A percentile compares a stretch with the other conserved stretches of the same genome.
Evolutionary conservation across 2,329 filamentous ascomycete species (phyloP).

Genomic region (Ophiocordyceps robertsii): DNA sequence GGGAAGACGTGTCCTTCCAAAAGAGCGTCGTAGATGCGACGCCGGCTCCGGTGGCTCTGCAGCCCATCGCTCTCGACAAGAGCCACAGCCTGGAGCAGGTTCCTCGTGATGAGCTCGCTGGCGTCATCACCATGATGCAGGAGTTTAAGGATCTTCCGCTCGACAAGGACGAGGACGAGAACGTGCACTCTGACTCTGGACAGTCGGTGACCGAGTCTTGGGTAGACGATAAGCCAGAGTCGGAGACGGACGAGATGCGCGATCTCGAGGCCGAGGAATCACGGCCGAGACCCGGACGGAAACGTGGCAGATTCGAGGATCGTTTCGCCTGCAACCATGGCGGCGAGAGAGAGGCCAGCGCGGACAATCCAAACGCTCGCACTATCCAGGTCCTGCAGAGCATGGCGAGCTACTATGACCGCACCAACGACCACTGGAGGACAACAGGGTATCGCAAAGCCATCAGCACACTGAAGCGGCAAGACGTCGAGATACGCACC

Average conservation of each 20-base stretch:
- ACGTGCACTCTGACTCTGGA: constrained; percentile 3
- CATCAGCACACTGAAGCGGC: constrained; percentile 57
- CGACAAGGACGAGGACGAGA: constrained; percentile 34
- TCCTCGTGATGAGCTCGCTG: constrained; percentile 38
- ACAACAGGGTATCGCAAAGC: constrained; percentile 63
- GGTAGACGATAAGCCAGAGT: constrained; percentile 3
- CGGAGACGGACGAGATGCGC: not conserved
- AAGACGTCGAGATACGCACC: constrained; percentile 49
- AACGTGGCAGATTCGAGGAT: constrained; percentile 26
- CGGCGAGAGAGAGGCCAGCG: constrained; percentile 27
- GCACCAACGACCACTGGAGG: constrained; percentile 67
- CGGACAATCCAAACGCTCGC: constrained; percentile 54
- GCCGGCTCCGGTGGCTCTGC: constrained; percentile 10
- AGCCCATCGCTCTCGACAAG: constrained; percentile 7
- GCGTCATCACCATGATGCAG: constrained; percentile 50
- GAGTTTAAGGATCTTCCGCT: constrained; percentile 45
- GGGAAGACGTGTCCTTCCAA: constrained; percentile 19
- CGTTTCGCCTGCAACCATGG: constrained; percentile 42
- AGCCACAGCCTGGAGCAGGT: not conserved
- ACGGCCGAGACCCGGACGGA: constrained; percentile 5
- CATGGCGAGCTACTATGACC: constrained; percentile 67
- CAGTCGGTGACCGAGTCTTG: constrained; percentile 4
- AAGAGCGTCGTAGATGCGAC: constrained; percentile 8
- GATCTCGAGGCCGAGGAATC: not conserved
- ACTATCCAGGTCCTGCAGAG: constrained; percentile 67